Conservation (phyloP, 2,329 filamentous ascomycete genomes). For the Bipolaris victoriae region DNA sequence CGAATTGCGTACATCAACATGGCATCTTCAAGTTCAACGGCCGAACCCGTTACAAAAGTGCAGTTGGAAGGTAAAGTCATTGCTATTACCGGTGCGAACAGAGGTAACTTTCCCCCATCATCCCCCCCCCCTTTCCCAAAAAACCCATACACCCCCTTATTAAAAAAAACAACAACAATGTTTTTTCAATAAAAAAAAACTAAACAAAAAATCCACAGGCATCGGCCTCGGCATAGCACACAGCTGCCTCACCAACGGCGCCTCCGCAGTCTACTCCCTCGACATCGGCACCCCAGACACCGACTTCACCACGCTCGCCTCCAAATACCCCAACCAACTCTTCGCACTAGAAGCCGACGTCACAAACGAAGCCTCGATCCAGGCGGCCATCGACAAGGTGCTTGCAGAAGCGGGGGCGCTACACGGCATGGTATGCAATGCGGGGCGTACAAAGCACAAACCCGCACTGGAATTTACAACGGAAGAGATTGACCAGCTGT, state of each 20-base stretch:
- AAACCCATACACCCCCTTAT: not conserved
- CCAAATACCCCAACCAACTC: slow-evolving; percentile 51
- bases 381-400: slow-evolving; percentile 54
- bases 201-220: slow-evolving; percentile 21
- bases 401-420: slow-evolving; percentile 52
- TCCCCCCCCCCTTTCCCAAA: not conserved
- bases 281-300: slow-evolving; percentile 54
- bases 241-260: slow-evolving; percentile 55
- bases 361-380: slow-evolving; percentile 55
- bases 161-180: too few species aligned
- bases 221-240: slow-evolving; percentile 57
- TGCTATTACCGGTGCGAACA: slow-evolving; percentile 40
- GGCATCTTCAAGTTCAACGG: slow-evolving; percentile 23
- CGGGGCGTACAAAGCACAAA: slow-evolving; percentile 60
- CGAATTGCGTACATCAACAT: not conserved
- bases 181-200: too few species aligned
- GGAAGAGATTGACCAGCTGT: slow-evolving; percentile 55
- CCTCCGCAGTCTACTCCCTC: slow-evolving; percentile 54
- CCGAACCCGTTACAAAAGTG: slow-evolving; percentile 32
- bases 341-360: slow-evolving; percentile 55
- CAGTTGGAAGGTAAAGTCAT: slow-evolving; percentile 37
- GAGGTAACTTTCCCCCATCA: slow-evolving; percentile 20
- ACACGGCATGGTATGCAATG: slow-evolving; percentile 60
- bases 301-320: slow-evolving; percentile 49
- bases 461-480: slow-evolving; percentile 58